A percentile compares a stretch with the other conserved stretches of the same genome.
Conservation (phyloP, 495 filamentous ascomycete genomes). For the Lophiostoma macrostomum region DNA sequence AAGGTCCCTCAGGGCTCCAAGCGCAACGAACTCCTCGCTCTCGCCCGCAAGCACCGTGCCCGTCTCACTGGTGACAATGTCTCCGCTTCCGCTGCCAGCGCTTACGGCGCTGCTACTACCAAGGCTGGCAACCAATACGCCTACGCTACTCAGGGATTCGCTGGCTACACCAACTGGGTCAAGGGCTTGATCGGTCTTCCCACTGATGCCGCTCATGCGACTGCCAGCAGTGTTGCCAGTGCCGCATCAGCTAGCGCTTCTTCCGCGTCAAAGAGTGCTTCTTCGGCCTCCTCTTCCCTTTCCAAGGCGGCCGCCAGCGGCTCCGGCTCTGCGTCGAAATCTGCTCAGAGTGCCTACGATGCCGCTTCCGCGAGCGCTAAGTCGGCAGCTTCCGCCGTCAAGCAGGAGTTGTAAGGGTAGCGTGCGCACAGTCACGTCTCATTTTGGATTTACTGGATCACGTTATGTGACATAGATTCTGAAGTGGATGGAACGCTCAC, state of each 20-base stretch:
- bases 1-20: slow-evolving; percentile 86
- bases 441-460: not conserved
- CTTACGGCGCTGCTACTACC: slow-evolving; percentile 76
- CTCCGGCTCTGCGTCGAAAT: slow-evolving; percentile 30
- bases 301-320: not conserved
- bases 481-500: too few species aligned
- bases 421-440: too few species aligned
- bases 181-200: slow-evolving; percentile 68
- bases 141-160: slow-evolving; percentile 44
- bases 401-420: slow-evolving; percentile 40
- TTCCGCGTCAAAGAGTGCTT: slow-evolving; percentile 28
- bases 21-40: slow-evolving; percentile 83
- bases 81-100: slow-evolving; percentile 57
- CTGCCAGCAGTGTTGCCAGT: slow-evolving; percentile 20
- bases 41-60: slow-evolving; percentile 85
- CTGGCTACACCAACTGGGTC: slow-evolving; percentile 62
- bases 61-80: slow-evolving; percentile 67
- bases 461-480: not conserved
- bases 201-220: slow-evolving; percentile 29
- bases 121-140: slow-evolving; percentile 75
- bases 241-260: slow-evolving; percentile 6
- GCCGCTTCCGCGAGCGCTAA: slow-evolving; percentile 67
- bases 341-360: slow-evolving; percentile 39
- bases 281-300: slow-evolving; percentile 16
- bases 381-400: slow-evolving; percentile 43